Evolutionary conservation across 345 rosid genomes (phyloP).

Genomic region (Brassica incana): DNA sequence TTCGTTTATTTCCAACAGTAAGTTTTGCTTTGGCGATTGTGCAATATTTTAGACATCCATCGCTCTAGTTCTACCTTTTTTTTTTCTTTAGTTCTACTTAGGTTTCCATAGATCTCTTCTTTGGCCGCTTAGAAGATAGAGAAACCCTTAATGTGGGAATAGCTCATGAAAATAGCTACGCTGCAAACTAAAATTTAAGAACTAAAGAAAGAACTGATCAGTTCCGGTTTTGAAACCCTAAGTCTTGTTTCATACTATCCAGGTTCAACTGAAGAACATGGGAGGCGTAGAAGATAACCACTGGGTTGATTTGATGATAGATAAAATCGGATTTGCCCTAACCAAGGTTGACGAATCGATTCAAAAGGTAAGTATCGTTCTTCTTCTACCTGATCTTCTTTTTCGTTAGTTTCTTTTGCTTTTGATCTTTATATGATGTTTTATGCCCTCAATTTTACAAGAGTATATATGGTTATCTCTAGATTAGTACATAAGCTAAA

Average conservation of each 20-base stretch:
- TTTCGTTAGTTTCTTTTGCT: background rate
- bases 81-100: background rate
- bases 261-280: conserved; percentile 21
- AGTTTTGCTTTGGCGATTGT: background rate
- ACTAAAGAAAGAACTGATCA: background rate
- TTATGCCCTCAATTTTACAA: background rate
- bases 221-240: background rate
- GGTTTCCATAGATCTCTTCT: background rate
- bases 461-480: background rate
- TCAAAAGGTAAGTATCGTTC: conserved; percentile 15
- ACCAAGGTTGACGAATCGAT: conserved; percentile 26
- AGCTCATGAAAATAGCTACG: background rate
- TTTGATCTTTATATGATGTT: background rate
- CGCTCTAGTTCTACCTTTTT: background rate
- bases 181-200: background rate
- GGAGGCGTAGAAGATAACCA: background rate
- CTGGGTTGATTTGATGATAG: conserved; percentile 20
- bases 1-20: background rate
- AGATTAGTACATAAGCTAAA: background rate
- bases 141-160: background rate
- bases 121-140: background rate
- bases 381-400: conserved; percentile 13
- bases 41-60: background rate
- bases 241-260: background rate
- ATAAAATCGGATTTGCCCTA: conserved; percentile 20